A percentile compares a stretch with the other conserved stretches of the same genome.
These are phyloP conservation scores for Pneumocystis canis DNA, from an alignment of 1,139 yeast species.

Conservation along the genomic window DNA sequence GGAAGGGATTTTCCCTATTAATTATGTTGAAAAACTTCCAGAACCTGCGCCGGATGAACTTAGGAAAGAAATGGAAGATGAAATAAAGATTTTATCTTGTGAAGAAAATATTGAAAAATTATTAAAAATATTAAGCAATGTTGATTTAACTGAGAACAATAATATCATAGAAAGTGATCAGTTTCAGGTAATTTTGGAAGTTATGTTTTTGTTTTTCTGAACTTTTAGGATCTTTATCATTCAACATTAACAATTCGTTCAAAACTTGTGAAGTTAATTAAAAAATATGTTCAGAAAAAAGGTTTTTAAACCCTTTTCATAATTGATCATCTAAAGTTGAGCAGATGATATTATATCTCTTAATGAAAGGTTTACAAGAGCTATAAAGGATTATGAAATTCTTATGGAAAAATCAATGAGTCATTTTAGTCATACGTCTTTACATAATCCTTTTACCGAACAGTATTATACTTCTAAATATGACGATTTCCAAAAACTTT, in stretches of 20 bases:
- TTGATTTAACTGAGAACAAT: slow-evolving; percentile 24
- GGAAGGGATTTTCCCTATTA: slow-evolving; percentile 83
- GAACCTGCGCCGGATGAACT: slow-evolving; percentile 48
- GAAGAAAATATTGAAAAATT: slow-evolving; percentile 49
- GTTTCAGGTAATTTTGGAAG: slow-evolving; percentile 5
- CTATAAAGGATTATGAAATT: slow-evolving; percentile 53
- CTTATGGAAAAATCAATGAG: slow-evolving; percentile 38
- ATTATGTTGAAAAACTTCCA: slow-evolving; percentile 71
- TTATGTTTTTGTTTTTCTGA: not conserved
- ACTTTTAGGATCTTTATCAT: slow-evolving; percentile 38
- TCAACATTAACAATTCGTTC: slow-evolving; percentile 60
- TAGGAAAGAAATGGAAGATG: slow-evolving; percentile 30
- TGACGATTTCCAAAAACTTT: not conserved
- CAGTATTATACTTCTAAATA: not conserved
- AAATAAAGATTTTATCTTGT: slow-evolving; percentile 34
- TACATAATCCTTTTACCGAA: not conserved
- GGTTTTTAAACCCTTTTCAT: slow-evolving; percentile 49
- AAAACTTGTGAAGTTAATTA: slow-evolving; percentile 54
- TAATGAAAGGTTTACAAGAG: slow-evolving; percentile 48
- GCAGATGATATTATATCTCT: slow-evolving; percentile 44
- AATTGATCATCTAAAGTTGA: slow-evolving; percentile 36
- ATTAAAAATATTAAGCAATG: slow-evolving; percentile 41
- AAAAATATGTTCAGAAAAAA: slow-evolving; percentile 56
- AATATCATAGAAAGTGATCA: slow-evolving; percentile 29
- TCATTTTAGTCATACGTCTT: slow-evolving; percentile 14